Evolutionary conservation across 345 rosid genomes (phyloP).

Genomic region (Eucalyptus grandis): DNA sequence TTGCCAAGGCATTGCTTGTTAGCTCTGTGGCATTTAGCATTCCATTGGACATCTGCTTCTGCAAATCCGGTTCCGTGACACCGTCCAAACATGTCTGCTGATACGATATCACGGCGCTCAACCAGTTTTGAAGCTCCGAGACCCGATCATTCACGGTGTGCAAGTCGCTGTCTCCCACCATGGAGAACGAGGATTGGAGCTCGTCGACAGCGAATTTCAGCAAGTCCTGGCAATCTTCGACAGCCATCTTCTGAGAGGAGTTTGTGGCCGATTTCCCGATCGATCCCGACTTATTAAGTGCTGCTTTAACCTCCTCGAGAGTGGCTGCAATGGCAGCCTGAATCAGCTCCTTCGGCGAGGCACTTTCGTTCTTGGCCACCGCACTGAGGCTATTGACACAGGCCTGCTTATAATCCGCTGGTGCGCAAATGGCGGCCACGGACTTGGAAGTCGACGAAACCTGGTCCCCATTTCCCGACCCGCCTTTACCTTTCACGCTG

Average conservation of each 20-base stretch:
- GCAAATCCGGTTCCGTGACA: not conserved
- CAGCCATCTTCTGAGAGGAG: conserved; percentile 16
- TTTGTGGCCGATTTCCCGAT: not conserved
- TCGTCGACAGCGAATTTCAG: conserved; percentile 22
- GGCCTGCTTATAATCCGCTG: conserved; percentile 20
- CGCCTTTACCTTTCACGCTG: not conserved
- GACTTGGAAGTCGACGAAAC: conserved; percentile 9
- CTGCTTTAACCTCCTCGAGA: conserved; percentile 1
- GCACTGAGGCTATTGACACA: conserved; percentile 6
- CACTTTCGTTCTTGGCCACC: not conserved
- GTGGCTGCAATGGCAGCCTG: conserved; percentile 20
- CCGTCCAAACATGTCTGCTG: conserved; percentile 28
- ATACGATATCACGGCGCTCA: conserved; percentile 34
- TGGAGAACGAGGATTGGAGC: conserved; percentile 23
- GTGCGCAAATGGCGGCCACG: conserved; percentile 10
- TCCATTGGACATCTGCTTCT: not conserved
- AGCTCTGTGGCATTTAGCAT: conserved; percentile 18
- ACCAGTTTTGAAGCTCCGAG: conserved; percentile 26
- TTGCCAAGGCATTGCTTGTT: conserved; percentile 37
- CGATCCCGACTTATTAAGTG: not conserved
- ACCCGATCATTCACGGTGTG: conserved; percentile 2
- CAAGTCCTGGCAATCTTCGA: conserved; percentile 33
- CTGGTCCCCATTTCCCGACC: not conserved
- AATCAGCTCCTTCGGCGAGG: conserved; percentile 16
- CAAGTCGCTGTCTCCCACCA: conserved; percentile 13